Conservation (phyloP, 2,329 filamentous ascomycete species). For the Septoria linicola region DNA sequence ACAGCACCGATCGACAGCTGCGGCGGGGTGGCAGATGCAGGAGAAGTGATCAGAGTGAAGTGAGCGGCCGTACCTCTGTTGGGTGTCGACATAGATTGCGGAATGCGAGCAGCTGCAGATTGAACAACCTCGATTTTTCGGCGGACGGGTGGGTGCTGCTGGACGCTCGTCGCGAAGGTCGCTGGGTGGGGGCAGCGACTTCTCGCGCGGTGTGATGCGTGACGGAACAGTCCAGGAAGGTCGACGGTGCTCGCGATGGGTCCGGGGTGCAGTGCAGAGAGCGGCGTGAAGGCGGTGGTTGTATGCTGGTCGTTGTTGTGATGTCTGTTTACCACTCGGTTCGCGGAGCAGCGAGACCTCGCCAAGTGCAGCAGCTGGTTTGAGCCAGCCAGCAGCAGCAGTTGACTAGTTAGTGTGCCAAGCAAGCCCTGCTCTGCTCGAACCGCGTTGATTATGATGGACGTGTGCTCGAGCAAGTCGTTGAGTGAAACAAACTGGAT, state of each 20-base stretch:
- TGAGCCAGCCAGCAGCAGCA: too few relatives aligned
- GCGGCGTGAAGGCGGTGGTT: too few relatives aligned
- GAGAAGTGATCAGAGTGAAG: background rate
- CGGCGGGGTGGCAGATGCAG: background rate
- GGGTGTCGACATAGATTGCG: constrained; percentile 11
- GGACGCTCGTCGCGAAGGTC: constrained; percentile 9
- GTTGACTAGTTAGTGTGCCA: too few relatives aligned
- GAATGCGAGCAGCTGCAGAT: constrained; percentile 9
- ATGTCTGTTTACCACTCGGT: background rate
- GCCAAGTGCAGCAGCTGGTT: too few relatives aligned
- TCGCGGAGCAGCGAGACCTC: too few relatives aligned
- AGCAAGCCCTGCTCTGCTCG: too few relatives aligned
- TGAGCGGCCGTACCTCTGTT: constrained; percentile 2
- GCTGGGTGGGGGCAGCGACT: constrained; percentile 5
- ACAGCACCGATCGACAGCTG: background rate
- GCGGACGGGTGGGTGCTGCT: background rate
- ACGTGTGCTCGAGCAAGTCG: too few relatives aligned
- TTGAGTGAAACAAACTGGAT: too few relatives aligned
- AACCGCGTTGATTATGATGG: too few relatives aligned
- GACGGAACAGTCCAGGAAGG: background rate
- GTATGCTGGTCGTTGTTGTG: background rate
- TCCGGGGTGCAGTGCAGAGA: background rate
- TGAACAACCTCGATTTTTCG: background rate
- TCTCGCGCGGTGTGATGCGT: background rate
- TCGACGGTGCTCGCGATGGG: background rate